Evolutionary conservation across 192 early-diverging fungal species (phyloP).

Genomic region (Phycomyces nitens): DNA sequence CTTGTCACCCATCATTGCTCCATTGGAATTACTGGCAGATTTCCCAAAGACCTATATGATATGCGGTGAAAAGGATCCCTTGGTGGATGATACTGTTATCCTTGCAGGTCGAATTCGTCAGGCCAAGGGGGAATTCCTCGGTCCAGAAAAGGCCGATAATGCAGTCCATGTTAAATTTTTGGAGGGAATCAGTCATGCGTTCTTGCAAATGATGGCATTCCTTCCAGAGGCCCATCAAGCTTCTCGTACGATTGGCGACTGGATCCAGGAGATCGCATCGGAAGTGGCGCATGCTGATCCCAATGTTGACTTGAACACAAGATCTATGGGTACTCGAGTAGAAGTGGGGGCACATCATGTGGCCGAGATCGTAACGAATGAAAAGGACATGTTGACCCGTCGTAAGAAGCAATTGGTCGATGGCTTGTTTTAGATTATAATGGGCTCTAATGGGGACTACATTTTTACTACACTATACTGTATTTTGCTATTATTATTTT

Average conservation of each 20-base stretch:
- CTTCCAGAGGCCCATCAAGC: slow-evolving; percentile 66
- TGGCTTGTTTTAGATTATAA: slow-evolving; percentile 18
- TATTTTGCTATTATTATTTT: too few species aligned
- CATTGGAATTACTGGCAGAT: slow-evolving; percentile 77
- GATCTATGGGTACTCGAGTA: background rate
- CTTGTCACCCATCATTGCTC: slow-evolving; percentile 81
- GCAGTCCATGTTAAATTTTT: slow-evolving; percentile 69
- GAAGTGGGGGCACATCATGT: slow-evolving; percentile 19
- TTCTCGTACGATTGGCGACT: slow-evolving; percentile 40
- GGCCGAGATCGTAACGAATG: slow-evolving; percentile 27
- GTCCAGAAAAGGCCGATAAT: slow-evolving; percentile 25
- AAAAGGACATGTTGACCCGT: slow-evolving; percentile 38
- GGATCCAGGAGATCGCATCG: slow-evolving; percentile 22
- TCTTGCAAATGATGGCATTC: slow-evolving; percentile 66
- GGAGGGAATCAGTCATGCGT: slow-evolving; percentile 64
- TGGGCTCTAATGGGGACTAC: background rate
- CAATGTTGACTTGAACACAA: background rate
- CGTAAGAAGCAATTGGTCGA: slow-evolving; percentile 27
- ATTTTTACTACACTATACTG: too few species aligned
- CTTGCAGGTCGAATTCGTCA: slow-evolving; percentile 83
- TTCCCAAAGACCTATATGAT: slow-evolving; percentile 91
- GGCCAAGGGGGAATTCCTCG: slow-evolving; percentile 53
- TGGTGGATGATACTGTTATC: slow-evolving; percentile 95
- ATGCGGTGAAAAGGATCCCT: slow-evolving; percentile 94
- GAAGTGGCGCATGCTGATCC: background rate